phyloP scores from a whole-genome alignment of 2,329 filamentous ascomycete species.

The Cladorrhinum sp. region DNA sequence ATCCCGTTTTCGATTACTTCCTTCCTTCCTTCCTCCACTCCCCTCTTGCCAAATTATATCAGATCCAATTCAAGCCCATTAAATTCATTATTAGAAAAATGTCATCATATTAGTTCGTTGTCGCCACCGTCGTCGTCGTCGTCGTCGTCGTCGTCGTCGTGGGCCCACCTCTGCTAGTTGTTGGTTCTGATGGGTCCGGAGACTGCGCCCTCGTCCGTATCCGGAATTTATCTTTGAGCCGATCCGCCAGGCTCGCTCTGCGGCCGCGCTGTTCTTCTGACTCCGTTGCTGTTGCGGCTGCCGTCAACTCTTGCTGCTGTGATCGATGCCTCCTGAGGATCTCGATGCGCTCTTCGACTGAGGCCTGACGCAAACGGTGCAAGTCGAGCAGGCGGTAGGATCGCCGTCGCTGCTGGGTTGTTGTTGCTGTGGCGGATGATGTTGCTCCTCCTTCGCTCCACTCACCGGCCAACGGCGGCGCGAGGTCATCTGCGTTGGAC shows the following conservation, averaged over 20 bases:
- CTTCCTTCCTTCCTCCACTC: not conserved
- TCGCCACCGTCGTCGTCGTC: not conserved
- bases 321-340: constrained; percentile 50
- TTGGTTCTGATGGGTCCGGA: not conserved
- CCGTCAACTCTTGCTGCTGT: constrained; percentile 41
- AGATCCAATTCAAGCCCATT: not conserved
- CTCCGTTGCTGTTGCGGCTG: constrained; percentile 30
- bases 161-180: not conserved
- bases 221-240: constrained; percentile 50
- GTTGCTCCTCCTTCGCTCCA: constrained; percentile 27
- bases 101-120: not conserved
- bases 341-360: constrained; percentile 60
- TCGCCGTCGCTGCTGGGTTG: constrained; percentile 34
- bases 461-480: constrained; percentile 43
- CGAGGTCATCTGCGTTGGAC: constrained; percentile 29
- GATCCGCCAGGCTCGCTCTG: constrained; percentile 45
- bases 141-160: constrained; percentile 8
- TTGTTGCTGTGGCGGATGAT: constrained; percentile 31
- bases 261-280: constrained; percentile 37
- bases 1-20: not conserved
- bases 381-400: constrained; percentile 55
- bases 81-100: not conserved
- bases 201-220: constrained; percentile 21
- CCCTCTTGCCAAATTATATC: not conserved
- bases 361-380: constrained; percentile 55